phyloP scores from a whole-genome alignment of 768 basidiomycete genomes.

The Vararia minispora region DNA sequence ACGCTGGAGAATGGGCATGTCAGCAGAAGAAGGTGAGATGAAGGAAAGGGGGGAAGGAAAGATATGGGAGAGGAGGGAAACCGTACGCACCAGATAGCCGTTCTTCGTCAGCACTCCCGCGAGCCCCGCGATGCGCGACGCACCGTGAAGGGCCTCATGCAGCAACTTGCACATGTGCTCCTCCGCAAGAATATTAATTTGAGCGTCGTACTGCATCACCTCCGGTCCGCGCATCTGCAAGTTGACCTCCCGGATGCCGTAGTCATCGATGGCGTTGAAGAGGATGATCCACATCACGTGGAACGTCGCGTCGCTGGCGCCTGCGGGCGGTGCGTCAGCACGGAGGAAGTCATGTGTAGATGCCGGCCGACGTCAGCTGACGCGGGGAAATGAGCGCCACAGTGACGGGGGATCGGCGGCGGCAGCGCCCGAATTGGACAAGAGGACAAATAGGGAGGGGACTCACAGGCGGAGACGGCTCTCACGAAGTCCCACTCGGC shows the following conservation, averaged over 20 bases:
- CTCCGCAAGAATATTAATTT: too few relatives aligned
- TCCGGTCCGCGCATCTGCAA: slow-evolving; percentile 30
- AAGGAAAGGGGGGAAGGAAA: neutral
- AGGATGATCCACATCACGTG: slow-evolving; percentile 88
- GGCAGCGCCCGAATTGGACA: neutral
- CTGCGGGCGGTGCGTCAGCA: too few relatives aligned
- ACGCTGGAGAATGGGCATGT: slow-evolving; percentile 28
- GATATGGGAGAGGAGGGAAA: slow-evolving; percentile 1
- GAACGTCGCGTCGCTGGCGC: slow-evolving; percentile 81
- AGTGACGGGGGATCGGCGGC: slow-evolving; percentile 1
- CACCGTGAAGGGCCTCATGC: slow-evolving; percentile 77
- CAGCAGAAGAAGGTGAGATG: neutral
- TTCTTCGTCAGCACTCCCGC: slow-evolving; percentile 78
- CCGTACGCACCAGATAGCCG: slow-evolving; percentile 62
- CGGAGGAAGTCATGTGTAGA: too few relatives aligned
- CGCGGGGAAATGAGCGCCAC: neutral
- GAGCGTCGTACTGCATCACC: too few relatives aligned
- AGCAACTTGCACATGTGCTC: slow-evolving; percentile 55
- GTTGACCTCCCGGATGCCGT: slow-evolving; percentile 68
- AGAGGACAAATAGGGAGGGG: neutral
- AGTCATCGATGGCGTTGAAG: slow-evolving; percentile 76
- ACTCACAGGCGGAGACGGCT: slow-evolving; percentile 53
- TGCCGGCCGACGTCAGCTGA: too few relatives aligned
- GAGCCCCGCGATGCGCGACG: slow-evolving; percentile 81
- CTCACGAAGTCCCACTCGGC: slow-evolving; percentile 85